Conservation (phyloP, 2,329 filamentous ascomycete genomes). For the Chaetoscypha palmicola region DNA sequence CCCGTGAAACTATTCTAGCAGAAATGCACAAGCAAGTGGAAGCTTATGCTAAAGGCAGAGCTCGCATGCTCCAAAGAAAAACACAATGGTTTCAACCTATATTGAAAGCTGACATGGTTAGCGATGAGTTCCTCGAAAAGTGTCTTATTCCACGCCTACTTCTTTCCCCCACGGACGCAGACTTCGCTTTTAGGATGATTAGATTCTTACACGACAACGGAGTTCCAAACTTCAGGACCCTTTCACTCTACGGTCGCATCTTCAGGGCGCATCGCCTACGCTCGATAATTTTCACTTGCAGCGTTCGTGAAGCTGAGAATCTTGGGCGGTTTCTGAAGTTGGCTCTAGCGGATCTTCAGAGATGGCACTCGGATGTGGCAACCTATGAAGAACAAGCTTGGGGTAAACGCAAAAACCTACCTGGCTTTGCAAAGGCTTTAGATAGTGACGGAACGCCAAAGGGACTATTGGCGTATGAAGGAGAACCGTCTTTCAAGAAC, state of each 20-base stretch:
- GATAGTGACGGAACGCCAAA: constrained; percentile 64
- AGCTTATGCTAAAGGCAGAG: constrained; percentile 58
- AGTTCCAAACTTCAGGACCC: constrained; percentile 78
- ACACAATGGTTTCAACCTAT: constrained; percentile 68
- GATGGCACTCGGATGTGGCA: constrained; percentile 74
- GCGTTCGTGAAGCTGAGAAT: constrained; percentile 84
- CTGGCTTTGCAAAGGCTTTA: constrained; percentile 72
- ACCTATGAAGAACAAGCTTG: constrained; percentile 79
- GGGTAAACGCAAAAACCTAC: constrained; percentile 55
- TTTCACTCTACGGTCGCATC: constrained; percentile 74
- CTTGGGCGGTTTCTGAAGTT: constrained; percentile 87
- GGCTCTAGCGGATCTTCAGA: constrained; percentile 68
- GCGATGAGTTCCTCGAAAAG: constrained; percentile 75
- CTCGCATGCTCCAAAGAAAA: constrained; percentile 68
- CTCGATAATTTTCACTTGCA: constrained; percentile 80
- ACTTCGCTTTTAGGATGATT: constrained; percentile 81
- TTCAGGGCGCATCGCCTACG: constrained; percentile 78
- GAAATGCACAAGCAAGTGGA: constrained; percentile 67
- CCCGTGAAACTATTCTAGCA: constrained; percentile 61
- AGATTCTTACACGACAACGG: constrained; percentile 81
- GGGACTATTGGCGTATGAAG: constrained; percentile 71
- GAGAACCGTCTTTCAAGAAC: constrained; percentile 77
- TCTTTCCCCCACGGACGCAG: constrained; percentile 77
- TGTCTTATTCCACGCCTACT: constrained; percentile 86
- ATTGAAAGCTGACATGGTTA: constrained; percentile 57